phyloP scores from a whole-genome alignment of 1,284 basidiomycete species.

The Hypsizygus ulmarius region DNA sequence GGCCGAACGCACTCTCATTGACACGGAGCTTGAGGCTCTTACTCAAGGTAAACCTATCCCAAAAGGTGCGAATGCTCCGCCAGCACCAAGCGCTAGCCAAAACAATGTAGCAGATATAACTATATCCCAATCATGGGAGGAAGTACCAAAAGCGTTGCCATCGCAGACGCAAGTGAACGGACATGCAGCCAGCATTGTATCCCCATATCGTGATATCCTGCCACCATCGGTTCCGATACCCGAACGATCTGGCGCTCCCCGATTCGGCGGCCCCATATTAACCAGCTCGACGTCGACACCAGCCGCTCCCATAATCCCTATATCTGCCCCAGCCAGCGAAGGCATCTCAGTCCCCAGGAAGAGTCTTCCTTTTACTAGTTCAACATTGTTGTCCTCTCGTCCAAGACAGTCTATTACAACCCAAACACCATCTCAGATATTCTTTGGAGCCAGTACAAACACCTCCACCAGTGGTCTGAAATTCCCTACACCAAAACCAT shows the following conservation, averaged over 20 bases:
- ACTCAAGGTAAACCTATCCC: slow-evolving; percentile 1
- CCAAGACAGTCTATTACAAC: neutral
- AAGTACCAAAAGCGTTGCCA: slow-evolving; percentile 25
- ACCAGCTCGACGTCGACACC: slow-evolving; percentile 7
- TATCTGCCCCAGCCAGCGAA: slow-evolving; percentile 17
- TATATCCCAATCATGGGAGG: slow-evolving; percentile 39
- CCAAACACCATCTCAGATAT: slow-evolving; percentile 4
- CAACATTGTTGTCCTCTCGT: neutral
- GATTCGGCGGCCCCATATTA: slow-evolving; percentile 22
- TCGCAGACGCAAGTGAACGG: slow-evolving; percentile 9
- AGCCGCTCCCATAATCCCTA: slow-evolving; percentile 18
- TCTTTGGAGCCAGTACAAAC: slow-evolving; percentile 1
- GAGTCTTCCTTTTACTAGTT: slow-evolving; percentile 21
- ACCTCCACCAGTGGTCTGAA: slow-evolving; percentile 23
- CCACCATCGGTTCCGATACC: slow-evolving; percentile 13
- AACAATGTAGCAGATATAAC: slow-evolving; percentile 20
- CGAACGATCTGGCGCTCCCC: slow-evolving; percentile 20
- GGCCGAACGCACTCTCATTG: slow-evolving; percentile 33
- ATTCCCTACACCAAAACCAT: slow-evolving; percentile 17
- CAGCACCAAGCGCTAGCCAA: slow-evolving; percentile 10
- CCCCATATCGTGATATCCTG: slow-evolving; percentile 25
- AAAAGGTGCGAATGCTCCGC: slow-evolving; percentile 9
- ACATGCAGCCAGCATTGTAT: neutral
- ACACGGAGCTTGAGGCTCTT: slow-evolving; percentile 28
- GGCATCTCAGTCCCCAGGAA: slow-evolving; percentile 24